A percentile compares a stretch with the other conserved stretches of the same genome.
phyloP scores from a whole-genome alignment of 495 filamentous ascomycete genomes.

The Pyrenula aspistea region DNA sequence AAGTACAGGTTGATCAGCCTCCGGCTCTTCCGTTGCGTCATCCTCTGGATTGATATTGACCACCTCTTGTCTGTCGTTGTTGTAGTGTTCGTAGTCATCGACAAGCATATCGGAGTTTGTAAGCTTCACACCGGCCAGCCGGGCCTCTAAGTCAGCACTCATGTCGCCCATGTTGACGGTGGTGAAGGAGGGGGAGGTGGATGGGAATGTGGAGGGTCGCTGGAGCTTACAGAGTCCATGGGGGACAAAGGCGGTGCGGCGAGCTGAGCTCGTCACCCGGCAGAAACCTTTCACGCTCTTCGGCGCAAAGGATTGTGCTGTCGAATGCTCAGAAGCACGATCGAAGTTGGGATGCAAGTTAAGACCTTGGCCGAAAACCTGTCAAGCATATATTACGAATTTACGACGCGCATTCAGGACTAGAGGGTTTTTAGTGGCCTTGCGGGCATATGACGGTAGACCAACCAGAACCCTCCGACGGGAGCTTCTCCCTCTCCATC shows the following conservation, averaged over 20 bases:
- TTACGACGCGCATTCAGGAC: not conserved
- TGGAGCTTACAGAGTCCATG: conserved; percentile 20
- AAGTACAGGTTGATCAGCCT: conserved; percentile 23
- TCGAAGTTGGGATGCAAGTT: too few species aligned
- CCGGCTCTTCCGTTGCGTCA: conserved; percentile 33
- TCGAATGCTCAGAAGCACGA: too few species aligned
- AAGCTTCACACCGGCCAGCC: conserved; percentile 15
- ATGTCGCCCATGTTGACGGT: conserved; percentile 3
- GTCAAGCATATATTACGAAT: too few species aligned
- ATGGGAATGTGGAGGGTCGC: not conserved
- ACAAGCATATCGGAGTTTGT: conserved; percentile 53
- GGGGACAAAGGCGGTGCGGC: conserved; percentile 1
- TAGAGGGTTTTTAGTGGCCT: not conserved
- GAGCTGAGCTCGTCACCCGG: not conserved
- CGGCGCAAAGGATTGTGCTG: not conserved
- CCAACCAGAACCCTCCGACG: not conserved
- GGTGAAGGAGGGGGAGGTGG: not conserved
- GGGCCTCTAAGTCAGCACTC: conserved; percentile 15
- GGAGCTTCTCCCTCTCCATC: not conserved
- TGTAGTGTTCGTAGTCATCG: conserved; percentile 58
- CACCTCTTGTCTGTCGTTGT: conserved; percentile 70
- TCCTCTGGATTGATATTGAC: conserved; percentile 70
- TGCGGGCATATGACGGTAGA: not conserved
- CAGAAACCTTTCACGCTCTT: not conserved
- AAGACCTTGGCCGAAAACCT: not conserved